Percentiles rank a stretch among this genome's conserved stretches.
These are phyloP conservation scores for Globisporangium perplexum DNA, from an alignment of 352 stramenopile species.

Conservation along the genomic window DNA sequence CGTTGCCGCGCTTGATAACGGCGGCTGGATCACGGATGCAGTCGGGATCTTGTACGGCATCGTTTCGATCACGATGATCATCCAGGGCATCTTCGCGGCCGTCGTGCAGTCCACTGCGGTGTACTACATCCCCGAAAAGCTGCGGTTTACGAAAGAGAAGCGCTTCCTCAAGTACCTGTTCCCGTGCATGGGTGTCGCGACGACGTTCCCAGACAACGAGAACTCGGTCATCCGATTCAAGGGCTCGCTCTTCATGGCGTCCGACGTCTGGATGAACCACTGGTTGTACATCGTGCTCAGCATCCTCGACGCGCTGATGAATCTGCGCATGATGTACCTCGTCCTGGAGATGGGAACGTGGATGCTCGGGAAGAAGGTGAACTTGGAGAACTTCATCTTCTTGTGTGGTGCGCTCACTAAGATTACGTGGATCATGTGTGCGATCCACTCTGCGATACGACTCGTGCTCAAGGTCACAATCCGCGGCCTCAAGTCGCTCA, in stretches of 20 bases:
- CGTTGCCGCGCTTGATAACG: conserved; percentile 35
- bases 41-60: conserved; percentile 39
- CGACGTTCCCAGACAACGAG: conserved; percentile 25
- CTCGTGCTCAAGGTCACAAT: conserved; percentile 20
- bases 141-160: conserved; percentile 7
- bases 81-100: conserved; percentile 38
- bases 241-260: conserved; percentile 20
- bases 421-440: conserved; percentile 49
- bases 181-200: conserved; percentile 37
- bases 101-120: conserved; percentile 32
- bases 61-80: conserved; percentile 43
- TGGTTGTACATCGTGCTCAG: conserved; percentile 61
- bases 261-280: conserved; percentile 65
- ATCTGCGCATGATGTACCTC: conserved; percentile 36
- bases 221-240: conserved; percentile 15
- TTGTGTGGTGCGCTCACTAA: conserved; percentile 32
- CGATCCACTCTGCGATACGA: conserved; percentile 27
- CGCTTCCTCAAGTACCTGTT: conserved; percentile 38
- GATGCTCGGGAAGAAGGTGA: conserved; percentile 42
- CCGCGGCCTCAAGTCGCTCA: conserved; percentile 16
- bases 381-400: conserved; percentile 48
- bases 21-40: conserved; percentile 30
- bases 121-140: conserved; percentile 27
- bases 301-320: conserved; percentile 39
- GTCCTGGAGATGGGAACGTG: conserved; percentile 38